phyloP scores from a whole-genome alignment of 2,329 filamentous ascomycete species.

The Passalora sequoiae region DNA sequence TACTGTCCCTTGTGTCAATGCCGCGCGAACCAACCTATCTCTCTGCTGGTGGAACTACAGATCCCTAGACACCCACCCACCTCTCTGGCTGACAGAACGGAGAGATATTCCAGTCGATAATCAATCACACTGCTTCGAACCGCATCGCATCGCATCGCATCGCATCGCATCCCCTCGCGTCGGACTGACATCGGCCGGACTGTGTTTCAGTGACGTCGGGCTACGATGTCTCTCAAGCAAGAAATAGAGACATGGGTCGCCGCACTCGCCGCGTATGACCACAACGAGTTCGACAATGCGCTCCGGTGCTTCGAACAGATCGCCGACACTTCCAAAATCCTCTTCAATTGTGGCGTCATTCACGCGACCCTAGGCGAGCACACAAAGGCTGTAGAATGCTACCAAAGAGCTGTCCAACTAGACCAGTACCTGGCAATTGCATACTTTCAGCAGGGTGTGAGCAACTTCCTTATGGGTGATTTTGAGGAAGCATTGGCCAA shows the following conservation, averaged over 20 bases:
- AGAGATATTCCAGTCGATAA: constrained; percentile 1
- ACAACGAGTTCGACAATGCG: constrained; percentile 92
- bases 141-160: too few species aligned
- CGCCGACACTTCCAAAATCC: constrained; percentile 91
- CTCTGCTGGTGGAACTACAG: constrained; percentile 15
- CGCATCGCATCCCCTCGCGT: too few species aligned
- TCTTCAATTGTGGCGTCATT: constrained; percentile 98
- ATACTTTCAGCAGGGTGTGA: constrained; percentile 97
- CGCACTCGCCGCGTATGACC: constrained; percentile 87
- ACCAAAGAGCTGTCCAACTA: constrained; percentile 81
- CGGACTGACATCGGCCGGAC: too few species aligned
- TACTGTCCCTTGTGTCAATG: too few species aligned
- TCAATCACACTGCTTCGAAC: too few species aligned
- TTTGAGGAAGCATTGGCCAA: constrained; percentile 96
- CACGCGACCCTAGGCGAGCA: constrained; percentile 95
- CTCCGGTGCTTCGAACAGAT: constrained; percentile 79
- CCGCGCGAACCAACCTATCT: constrained; percentile 7
- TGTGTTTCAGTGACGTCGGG: not conserved
- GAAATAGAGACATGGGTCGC: constrained; percentile 99
- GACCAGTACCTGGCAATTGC: constrained; percentile 96
- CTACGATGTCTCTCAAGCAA: constrained; percentile 52
- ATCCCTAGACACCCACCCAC: constrained; percentile 7
- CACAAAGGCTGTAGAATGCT: constrained; percentile 90
- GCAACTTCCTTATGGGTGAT: constrained; percentile 93
- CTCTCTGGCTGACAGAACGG: constrained; percentile 14